phyloP scores from a whole-genome alignment of 768 basidiomycete species.

The Tylopilus rubrobrunneus region DNA sequence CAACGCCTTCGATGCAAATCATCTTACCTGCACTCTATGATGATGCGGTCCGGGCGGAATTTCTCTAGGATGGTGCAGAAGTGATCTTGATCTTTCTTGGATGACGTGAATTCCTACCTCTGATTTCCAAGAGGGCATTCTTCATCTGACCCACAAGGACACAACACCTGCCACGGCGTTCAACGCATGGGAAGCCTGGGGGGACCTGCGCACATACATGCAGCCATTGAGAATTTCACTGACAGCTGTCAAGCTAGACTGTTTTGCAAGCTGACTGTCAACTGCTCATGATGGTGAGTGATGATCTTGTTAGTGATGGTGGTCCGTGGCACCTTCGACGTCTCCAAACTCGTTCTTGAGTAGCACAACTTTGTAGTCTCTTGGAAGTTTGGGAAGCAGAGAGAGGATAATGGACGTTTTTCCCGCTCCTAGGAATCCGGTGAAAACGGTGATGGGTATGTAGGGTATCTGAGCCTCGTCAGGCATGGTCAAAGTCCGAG shows the following conservation, averaged over 20 bases:
- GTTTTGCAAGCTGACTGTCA: constrained; percentile 85
- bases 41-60: constrained; percentile 83
- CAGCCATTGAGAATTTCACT: constrained; percentile 96
- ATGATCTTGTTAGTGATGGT: not conserved
- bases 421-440: constrained; percentile 86
- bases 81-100: not conserved
- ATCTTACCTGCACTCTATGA: constrained; percentile 89
- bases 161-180: constrained; percentile 61
- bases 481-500: constrained; percentile 5
- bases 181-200: not conserved
- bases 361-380: constrained; percentile 83
- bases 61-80: constrained; percentile 51
- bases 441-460: constrained; percentile 92
- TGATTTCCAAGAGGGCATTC: constrained; percentile 82
- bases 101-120: constrained; percentile 43
- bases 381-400: constrained; percentile 74
- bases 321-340: constrained; percentile 59
- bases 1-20: not conserved
- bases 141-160: constrained; percentile 95
- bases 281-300: constrained; percentile 43
- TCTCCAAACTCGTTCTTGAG: constrained; percentile 98
- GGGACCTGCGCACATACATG: constrained; percentile 49
- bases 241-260: constrained; percentile 80
- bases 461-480: constrained; percentile 6
- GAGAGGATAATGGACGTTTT: constrained; percentile 82